These are phyloP conservation scores for Kodamaea neixiangensis DNA, from an alignment of 805 yeast species.

Conservation along the genomic window DNA sequence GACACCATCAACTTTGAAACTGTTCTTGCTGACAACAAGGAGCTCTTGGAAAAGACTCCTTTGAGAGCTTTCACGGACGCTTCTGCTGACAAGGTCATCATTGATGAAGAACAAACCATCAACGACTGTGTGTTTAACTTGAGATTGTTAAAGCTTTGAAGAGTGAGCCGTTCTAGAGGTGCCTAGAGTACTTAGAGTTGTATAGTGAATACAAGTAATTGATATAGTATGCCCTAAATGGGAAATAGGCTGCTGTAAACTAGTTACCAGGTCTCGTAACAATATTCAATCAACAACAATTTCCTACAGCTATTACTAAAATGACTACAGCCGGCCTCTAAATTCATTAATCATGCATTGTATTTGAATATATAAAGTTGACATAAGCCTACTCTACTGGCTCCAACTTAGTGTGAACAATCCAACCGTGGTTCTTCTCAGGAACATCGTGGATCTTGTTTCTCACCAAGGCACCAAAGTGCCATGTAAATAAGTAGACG, in stretches of 20 bases:
- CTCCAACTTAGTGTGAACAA: background rate
- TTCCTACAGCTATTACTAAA: too few species aligned
- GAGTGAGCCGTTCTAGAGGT: background rate
- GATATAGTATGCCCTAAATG: background rate
- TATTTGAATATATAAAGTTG: background rate
- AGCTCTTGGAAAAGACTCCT: conserved; percentile 67
- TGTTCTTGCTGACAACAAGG: conserved; percentile 64
- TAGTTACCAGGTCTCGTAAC: too few species aligned
- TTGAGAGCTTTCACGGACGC: conserved; percentile 50
- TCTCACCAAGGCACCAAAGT: conserved; percentile 22
- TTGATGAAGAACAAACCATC: conserved; percentile 81
- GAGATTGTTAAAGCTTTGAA: conserved; percentile 69
- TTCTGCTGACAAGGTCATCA: conserved; percentile 43
- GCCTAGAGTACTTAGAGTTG: background rate
- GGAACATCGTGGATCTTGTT: conserved; percentile 33
- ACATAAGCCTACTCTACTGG: background rate
- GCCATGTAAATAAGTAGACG: conserved; percentile 40
- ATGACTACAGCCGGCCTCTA: too few species aligned
- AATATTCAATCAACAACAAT: too few species aligned
- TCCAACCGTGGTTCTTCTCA: conserved; percentile 20
- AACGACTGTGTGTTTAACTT: conserved; percentile 78
- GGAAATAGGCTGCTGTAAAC: too few species aligned
- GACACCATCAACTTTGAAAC: conserved; percentile 66
- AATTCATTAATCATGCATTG: background rate
- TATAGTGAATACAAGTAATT: background rate